Evolutionary conservation across 257 asterid species (phyloP).

Genomic region (Fraxinus americana): DNA sequence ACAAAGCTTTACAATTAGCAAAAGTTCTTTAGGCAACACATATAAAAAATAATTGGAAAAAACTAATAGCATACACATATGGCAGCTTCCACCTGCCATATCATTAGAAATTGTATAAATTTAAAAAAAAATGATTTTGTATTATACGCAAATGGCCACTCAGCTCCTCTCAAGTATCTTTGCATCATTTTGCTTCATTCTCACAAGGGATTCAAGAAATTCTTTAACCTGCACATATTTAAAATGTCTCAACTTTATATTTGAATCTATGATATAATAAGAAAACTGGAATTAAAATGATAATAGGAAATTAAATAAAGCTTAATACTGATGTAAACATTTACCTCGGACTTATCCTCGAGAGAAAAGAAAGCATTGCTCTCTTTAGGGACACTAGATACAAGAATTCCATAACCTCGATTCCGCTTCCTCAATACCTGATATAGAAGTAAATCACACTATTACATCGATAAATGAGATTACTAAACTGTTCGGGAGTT

Average conservation of each 20-base stretch:
- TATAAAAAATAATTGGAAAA: too few species aligned
- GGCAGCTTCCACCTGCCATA: background rate
- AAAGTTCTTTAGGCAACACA: background rate
- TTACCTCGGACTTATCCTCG: slow-evolving; percentile 77
- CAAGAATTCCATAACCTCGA: slow-evolving; percentile 83
- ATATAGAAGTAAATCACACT: background rate
- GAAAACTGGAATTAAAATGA: too few species aligned
- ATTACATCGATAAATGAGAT: background rate
- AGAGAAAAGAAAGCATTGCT: slow-evolving; percentile 85
- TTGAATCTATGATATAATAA: background rate
- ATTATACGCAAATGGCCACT: background rate
- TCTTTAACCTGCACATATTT: slow-evolving; percentile 52
- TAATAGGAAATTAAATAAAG: background rate
- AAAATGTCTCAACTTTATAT: background rate
- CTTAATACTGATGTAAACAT: background rate
- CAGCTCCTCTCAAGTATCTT: background rate
- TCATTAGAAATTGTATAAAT: too few species aligned
- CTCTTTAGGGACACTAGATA: slow-evolving; percentile 71
- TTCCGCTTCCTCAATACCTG: slow-evolving; percentile 62
- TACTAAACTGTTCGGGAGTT: background rate
- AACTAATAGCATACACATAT: background rate
- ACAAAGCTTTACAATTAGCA: background rate
- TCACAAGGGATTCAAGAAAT: slow-evolving; percentile 60
- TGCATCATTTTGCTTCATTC: slow-evolving; percentile 33
- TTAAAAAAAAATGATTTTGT: background rate